Evolutionary conservation across 495 filamentous ascomycete species (phyloP).

Genomic region (Talaromyces trachyspermus): DNA sequence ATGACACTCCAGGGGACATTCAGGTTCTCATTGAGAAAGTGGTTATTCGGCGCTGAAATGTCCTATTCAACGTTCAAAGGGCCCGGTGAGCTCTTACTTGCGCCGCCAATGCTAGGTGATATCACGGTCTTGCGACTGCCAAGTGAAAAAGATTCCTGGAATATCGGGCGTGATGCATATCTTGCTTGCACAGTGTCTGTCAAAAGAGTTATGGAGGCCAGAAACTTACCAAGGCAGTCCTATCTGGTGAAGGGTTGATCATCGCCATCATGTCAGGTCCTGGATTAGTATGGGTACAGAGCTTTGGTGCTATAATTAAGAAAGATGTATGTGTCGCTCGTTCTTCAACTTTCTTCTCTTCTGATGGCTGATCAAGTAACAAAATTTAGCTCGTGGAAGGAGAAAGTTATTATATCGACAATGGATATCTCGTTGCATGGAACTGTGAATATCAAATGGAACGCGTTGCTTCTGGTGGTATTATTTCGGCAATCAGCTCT

Average conservation of each 20-base stretch:
- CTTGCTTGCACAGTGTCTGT: constrained; percentile 72
- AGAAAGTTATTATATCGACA: constrained; percentile 88
- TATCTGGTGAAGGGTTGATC: constrained; percentile 88
- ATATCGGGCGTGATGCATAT: constrained; percentile 73
- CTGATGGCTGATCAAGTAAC: constrained; percentile 1
- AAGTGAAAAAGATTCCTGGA: constrained; percentile 62
- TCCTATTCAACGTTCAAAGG: constrained; percentile 75
- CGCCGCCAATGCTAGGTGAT: constrained; percentile 74
- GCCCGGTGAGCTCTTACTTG: constrained; percentile 83
- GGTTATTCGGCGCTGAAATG: constrained; percentile 77
- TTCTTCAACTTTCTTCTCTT: constrained; percentile 2
- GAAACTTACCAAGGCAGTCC: constrained; percentile 83
- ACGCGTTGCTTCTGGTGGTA: constrained; percentile 79
- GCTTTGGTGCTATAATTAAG: constrained; percentile 89
- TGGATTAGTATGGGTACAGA: constrained; percentile 81
- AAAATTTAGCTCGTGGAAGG: constrained; percentile 54
- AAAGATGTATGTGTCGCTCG: constrained; percentile 67
- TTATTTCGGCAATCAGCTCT: constrained; percentile 70
- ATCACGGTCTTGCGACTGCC: constrained; percentile 70
- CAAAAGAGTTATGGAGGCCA: constrained; percentile 80
- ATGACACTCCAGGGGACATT: constrained; percentile 73
- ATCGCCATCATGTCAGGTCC: constrained; percentile 77
- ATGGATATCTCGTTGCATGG: constrained; percentile 95
- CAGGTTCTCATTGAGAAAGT: constrained; percentile 79
- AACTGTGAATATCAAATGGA: constrained; percentile 87